A percentile compares a stretch with the other conserved stretches of the same genome.
phyloP scores from a whole-genome alignment of 805 yeast species.

The Torulaspora microellipsoides region DNA sequence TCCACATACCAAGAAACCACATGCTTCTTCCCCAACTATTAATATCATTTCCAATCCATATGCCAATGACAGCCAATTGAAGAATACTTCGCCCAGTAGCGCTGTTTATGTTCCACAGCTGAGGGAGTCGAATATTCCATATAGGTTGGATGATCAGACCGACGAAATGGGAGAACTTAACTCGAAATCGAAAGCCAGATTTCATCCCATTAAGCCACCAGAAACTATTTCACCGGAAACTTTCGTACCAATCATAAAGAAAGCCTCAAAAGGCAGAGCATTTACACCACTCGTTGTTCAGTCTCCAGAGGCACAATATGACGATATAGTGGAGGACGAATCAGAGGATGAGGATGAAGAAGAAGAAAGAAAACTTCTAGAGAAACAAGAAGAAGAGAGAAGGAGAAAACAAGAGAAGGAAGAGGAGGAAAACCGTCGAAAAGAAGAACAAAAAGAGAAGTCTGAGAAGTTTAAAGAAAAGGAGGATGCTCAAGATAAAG shows the following conservation, averaged over 20 bases:
- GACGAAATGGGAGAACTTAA: neutral
- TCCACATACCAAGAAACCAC: too few species aligned
- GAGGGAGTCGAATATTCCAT: neutral
- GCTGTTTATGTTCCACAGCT: conserved; percentile 7
- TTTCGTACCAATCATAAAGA: conserved; percentile 32
- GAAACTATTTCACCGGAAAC: conserved; percentile 18
- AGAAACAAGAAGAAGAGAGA: conserved; percentile 17
- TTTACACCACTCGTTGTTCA: conserved; percentile 16
- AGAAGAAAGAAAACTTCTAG: conserved; percentile 21
- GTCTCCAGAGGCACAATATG: conserved; percentile 42
- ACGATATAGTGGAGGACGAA: conserved; percentile 42
- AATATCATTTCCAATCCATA: conserved; percentile 2
- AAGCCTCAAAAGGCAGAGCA: conserved; percentile 19
- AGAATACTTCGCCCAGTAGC: conserved; percentile 5
- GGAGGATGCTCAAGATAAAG: conserved; percentile 10
- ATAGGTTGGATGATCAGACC: neutral
- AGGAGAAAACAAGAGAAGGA: conserved; percentile 25
- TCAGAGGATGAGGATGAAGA: conserved; percentile 38
- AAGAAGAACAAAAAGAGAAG: conserved; percentile 21
- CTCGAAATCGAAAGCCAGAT: conserved; percentile 7
- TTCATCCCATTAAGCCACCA: conserved; percentile 23
- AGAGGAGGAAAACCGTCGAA: conserved; percentile 18
- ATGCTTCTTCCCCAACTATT: too few species aligned
- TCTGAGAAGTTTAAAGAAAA: conserved; percentile 17
- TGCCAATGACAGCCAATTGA: conserved; percentile 1